Evolutionary conservation across 2,329 filamentous ascomycete genomes (phyloP).

Genomic region (Colletotrichum theobromicola): DNA sequence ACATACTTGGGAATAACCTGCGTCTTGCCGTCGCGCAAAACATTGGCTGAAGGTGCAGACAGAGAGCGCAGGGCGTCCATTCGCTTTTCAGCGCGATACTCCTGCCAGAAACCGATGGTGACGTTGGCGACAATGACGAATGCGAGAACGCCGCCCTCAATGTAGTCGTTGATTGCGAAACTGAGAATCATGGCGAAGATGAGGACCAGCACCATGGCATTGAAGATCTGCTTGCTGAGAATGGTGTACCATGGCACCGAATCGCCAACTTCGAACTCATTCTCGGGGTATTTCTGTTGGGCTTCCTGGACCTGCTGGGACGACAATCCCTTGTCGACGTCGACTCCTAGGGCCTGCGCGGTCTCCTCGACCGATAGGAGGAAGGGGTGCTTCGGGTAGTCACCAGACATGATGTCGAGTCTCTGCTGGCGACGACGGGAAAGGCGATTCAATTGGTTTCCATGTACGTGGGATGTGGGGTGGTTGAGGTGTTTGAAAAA

Average conservation of each 20-base stretch:
- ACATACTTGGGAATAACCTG: constrained; percentile 63
- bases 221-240: constrained; percentile 73
- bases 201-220: constrained; percentile 81
- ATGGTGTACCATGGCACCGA: constrained; percentile 76
- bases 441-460: neutral
- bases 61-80: constrained; percentile 69
- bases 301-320: constrained; percentile 63
- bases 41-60: constrained; percentile 67
- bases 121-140: constrained; percentile 74
- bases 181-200: constrained; percentile 78
- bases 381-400: constrained; percentile 62
- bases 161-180: constrained; percentile 70
- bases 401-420: constrained; percentile 43
- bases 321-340: constrained; percentile 71
- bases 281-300: constrained; percentile 65
- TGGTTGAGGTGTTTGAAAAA: neutral
- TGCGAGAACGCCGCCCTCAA: constrained; percentile 71
- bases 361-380: constrained; percentile 68
- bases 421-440: constrained; percentile 7
- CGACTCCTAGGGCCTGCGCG: constrained; percentile 64
- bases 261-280: constrained; percentile 73
- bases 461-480: neutral
- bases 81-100: constrained; percentile 69
- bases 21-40: constrained; percentile 64
- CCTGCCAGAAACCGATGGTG: constrained; percentile 70